Percentiles rank a stretch among this genome's conserved stretches.
Conservation (phyloP, 176 grass and related monocot species). For the Alloteropsis semialata region DNA sequence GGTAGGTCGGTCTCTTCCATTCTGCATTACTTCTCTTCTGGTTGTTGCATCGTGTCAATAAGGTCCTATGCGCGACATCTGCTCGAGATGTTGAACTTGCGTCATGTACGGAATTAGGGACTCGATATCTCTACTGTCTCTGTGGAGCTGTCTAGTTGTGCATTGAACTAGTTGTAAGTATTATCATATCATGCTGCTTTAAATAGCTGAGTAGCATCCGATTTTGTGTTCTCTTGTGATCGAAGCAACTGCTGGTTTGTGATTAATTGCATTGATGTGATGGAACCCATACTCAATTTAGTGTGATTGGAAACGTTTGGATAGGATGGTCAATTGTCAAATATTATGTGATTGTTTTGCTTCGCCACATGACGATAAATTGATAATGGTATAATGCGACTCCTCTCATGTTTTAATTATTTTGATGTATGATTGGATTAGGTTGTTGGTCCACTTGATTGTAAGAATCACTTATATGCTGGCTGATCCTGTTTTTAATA, state of each 20-base stretch:
- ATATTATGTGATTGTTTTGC: not conserved
- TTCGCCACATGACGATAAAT: not conserved
- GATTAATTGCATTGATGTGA: not conserved
- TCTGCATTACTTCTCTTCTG: not conserved
- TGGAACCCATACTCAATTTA: not conserved
- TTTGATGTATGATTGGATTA: constrained; percentile 8
- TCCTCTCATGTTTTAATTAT: not conserved
- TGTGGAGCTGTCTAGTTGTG: not conserved
- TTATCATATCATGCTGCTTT: not conserved
- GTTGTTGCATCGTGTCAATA: not conserved
- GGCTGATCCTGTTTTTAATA: not conserved
- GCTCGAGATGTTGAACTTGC: not conserved
- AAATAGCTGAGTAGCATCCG: not conserved
- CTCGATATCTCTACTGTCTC: not conserved
- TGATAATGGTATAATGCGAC: not conserved
- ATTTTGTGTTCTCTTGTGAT: not conserved
- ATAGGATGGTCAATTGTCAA: not conserved
- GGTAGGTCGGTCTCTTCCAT: constrained; percentile 19
- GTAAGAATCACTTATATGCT: not conserved
- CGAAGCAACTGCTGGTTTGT: not conserved
- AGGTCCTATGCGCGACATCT: not conserved
- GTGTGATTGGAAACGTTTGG: not conserved
- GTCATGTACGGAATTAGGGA: not conserved
- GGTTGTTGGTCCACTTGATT: not conserved
- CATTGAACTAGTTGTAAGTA: not conserved